A percentile compares a stretch with the other conserved stretches of the same genome.
Conservation (phyloP, 768 basidiomycete species). For the Brasilioporus rufonigricans region DNA sequence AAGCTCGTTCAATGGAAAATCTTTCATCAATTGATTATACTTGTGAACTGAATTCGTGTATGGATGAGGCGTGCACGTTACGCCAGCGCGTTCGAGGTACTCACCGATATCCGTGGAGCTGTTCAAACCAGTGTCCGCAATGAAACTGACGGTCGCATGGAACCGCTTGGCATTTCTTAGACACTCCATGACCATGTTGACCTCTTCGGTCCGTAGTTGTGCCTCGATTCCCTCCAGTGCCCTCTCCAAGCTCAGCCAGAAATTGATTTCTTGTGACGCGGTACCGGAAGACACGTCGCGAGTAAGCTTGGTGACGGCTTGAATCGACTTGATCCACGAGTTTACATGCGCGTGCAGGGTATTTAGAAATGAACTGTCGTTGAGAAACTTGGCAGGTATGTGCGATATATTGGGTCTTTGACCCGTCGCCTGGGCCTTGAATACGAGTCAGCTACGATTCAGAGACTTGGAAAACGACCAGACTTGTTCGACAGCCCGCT, state of each 20-base stretch:
- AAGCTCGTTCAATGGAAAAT: constrained; percentile 96
- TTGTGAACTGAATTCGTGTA: constrained; percentile 76
- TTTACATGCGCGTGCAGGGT: constrained; percentile 92
- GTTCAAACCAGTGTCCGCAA: constrained; percentile 95
- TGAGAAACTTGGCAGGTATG: constrained; percentile 70
- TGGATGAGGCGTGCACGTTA: not conserved
- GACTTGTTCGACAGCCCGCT: constrained; percentile 78
- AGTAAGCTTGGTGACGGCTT: constrained; percentile 92
- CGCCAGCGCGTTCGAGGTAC: constrained; percentile 19
- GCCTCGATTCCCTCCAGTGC: constrained; percentile 91
- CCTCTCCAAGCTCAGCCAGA: constrained; percentile 94
- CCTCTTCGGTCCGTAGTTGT: constrained; percentile 89
- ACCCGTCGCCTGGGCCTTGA: constrained; percentile 46
- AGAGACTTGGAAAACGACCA: constrained; percentile 15
- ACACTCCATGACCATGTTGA: constrained; percentile 91
- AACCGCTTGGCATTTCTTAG: constrained; percentile 95
- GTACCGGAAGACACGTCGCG: constrained; percentile 93
- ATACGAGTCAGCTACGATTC: constrained; percentile 28
- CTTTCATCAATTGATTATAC: constrained; percentile 98
- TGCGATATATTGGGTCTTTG: constrained; percentile 73
- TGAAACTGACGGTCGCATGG: constrained; percentile 95
- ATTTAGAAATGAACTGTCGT: constrained; percentile 91
- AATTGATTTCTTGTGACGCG: constrained; percentile 98
- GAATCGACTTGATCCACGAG: constrained; percentile 97
- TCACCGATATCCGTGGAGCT: constrained; percentile 86